Percentiles rank a stretch among this genome's conserved stretches.
Evolutionary conservation across 1,284 basidiomycete species (phyloP).

Genomic region (Phlebopus sp.): DNA sequence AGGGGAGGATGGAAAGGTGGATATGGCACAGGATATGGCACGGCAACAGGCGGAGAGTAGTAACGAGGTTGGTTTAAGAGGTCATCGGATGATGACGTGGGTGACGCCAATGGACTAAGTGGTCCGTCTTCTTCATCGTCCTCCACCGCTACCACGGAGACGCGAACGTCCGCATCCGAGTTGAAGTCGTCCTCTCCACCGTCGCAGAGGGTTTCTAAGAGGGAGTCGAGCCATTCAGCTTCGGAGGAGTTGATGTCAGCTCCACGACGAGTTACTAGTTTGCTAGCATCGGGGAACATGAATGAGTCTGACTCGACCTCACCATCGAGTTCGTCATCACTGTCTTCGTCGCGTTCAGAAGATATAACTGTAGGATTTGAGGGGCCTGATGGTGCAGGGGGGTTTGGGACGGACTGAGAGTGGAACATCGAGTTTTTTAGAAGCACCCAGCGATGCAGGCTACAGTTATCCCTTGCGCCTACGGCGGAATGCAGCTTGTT

Average conservation of each 20-base stretch:
- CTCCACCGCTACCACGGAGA: slow-evolving; percentile 43
- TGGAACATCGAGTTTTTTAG: slow-evolving; percentile 77
- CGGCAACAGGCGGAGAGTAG: slow-evolving; percentile 45
- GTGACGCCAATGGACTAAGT: slow-evolving; percentile 59
- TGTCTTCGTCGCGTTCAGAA: slow-evolving; percentile 42
- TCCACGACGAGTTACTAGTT: slow-evolving; percentile 42
- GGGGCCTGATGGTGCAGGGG: slow-evolving; percentile 30
- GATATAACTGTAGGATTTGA: slow-evolving; percentile 34
- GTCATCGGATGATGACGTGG: slow-evolving; percentile 72
- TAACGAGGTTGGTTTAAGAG: slow-evolving; percentile 51
- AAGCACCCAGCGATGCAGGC: slow-evolving; percentile 80
- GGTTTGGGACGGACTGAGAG: slow-evolving; percentile 40
- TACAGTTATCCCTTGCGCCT: slow-evolving; percentile 61
- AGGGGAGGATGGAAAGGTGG: slow-evolving; percentile 58
- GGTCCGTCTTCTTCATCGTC: slow-evolving; percentile 54
- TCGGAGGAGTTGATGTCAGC: slow-evolving; percentile 50
- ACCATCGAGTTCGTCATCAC: slow-evolving; percentile 36
- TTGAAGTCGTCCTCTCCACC: slow-evolving; percentile 59
- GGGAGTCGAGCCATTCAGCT: slow-evolving; percentile 74
- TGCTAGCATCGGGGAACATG: slow-evolving; percentile 73
- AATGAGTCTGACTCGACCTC: slow-evolving; percentile 58
- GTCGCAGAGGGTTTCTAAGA: slow-evolving; percentile 66
- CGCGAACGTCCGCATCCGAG: slow-evolving; percentile 41
- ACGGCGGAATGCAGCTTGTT: slow-evolving; percentile 67
- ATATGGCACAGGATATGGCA: slow-evolving; percentile 64